These are phyloP conservation scores for Zygosaccharomyces pseudobailii DNA, from an alignment of 1,139 yeast species.

Conservation along the genomic window DNA sequence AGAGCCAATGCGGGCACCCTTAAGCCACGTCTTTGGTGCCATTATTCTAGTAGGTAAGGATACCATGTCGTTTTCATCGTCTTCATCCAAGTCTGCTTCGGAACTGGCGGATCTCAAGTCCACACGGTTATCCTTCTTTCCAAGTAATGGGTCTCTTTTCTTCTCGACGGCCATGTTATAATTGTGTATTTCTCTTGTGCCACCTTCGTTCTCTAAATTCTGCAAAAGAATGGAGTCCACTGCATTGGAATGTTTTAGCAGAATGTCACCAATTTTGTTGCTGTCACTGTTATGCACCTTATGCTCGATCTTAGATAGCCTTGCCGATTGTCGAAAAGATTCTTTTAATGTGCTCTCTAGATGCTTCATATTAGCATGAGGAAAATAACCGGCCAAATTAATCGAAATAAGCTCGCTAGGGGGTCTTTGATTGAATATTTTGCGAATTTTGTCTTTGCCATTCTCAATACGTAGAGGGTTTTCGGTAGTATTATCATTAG, in stretches of 20 bases:
- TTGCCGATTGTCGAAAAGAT: constrained; percentile 71
- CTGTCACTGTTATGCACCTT: constrained; percentile 23
- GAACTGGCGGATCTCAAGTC: constrained; percentile 45
- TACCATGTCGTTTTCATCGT: constrained; percentile 37
- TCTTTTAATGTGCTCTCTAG: constrained; percentile 78
- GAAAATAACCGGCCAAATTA: constrained; percentile 87
- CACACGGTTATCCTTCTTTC: constrained; percentile 41
- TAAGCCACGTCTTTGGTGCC: constrained; percentile 75
- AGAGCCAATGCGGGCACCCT: constrained; percentile 89
- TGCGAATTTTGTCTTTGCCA: constrained; percentile 38
- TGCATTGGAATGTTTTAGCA: constrained; percentile 54
- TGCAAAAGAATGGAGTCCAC: constrained; percentile 51
- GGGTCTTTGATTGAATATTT: constrained; percentile 84
- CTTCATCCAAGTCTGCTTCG: constrained; percentile 41
- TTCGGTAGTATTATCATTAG: not conserved
- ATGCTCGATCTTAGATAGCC: constrained; percentile 39
- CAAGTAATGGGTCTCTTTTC: constrained; percentile 38
- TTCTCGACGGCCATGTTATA: constrained; percentile 3
- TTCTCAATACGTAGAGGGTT: constrained; percentile 18
- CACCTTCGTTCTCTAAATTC: constrained; percentile 17
- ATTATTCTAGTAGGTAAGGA: constrained; percentile 34
- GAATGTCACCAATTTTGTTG: constrained; percentile 56
- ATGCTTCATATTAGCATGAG: constrained; percentile 68
- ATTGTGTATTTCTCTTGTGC: constrained; percentile 18
- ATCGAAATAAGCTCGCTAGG: constrained; percentile 89